These are phyloP conservation scores for Megacollybia marginata DNA, from an alignment of 768 basidiomycete genomes.

Conservation along the genomic window DNA sequence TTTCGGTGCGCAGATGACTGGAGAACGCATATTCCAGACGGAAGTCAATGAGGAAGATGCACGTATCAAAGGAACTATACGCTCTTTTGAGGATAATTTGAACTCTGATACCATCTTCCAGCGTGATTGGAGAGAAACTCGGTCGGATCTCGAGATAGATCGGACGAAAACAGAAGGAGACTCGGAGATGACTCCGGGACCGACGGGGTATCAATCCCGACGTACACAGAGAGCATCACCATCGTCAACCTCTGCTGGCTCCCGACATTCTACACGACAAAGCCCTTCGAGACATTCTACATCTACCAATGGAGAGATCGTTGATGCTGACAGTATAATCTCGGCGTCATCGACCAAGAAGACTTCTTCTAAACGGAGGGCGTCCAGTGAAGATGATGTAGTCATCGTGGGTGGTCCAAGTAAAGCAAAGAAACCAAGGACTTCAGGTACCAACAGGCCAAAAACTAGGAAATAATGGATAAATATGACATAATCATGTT, in stretches of 20 bases:
- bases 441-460: conserved; percentile 27
- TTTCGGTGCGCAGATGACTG: conserved; percentile 60
- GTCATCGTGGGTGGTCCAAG: conserved; percentile 43
- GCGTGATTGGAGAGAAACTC: conserved; percentile 73
- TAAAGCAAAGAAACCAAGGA: conserved; percentile 28
- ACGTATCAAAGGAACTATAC: conserved; percentile 34
- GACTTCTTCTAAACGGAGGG: conserved; percentile 43
- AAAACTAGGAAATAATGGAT: neutral
- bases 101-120: conserved; percentile 57
- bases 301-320: conserved; percentile 34
- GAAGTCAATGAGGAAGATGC: conserved; percentile 20
- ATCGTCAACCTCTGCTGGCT: conserved; percentile 40
- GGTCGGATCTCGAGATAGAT: conserved; percentile 35
- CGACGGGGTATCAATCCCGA: conserved; percentile 5
- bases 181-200: conserved; percentile 4
- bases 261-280: conserved; percentile 41
- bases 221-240: conserved; percentile 29
- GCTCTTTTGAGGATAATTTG: conserved; percentile 61
- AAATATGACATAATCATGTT: conserved; percentile 19
- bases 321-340: conserved; percentile 34
- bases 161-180: neutral
- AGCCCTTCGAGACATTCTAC: conserved; percentile 45
- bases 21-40: conserved; percentile 40
- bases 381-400: conserved; percentile 47
- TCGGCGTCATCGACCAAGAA: conserved; percentile 16